phyloP scores from a whole-genome alignment of 345 rosid species.

The Erodium maritimum region DNA sequence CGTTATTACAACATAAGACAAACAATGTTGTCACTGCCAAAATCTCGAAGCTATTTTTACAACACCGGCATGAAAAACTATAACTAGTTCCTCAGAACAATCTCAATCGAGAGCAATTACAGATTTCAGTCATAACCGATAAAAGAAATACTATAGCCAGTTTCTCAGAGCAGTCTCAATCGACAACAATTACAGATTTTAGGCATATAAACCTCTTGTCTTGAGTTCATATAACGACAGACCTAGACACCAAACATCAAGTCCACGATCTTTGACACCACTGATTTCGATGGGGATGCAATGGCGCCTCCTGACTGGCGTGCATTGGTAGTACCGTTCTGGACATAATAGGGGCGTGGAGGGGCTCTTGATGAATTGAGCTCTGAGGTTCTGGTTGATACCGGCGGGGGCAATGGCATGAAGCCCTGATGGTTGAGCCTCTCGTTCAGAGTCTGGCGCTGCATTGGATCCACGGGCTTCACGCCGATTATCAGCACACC shows the following conservation, averaged over 20 bases:
- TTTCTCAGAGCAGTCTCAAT: not conserved
- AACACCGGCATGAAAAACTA: too few species aligned
- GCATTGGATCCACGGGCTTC: constrained; percentile 79
- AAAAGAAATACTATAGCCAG: too few species aligned
- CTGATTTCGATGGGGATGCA: constrained; percentile 77
- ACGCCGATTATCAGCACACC: constrained; percentile 80
- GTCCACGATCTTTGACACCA: constrained; percentile 72
- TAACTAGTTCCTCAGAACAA: not conserved
- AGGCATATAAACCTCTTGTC: not conserved
- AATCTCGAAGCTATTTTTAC: too few species aligned
- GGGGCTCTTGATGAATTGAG: constrained; percentile 25
- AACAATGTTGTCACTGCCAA: too few species aligned
- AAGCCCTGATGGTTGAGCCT: constrained; percentile 70
- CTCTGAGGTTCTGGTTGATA: constrained; percentile 39
- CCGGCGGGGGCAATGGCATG: constrained; percentile 58
- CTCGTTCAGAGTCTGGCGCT: constrained; percentile 58
- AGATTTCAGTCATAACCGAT: not conserved
- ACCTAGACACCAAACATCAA: constrained; percentile 58
- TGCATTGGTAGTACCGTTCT: constrained; percentile 45
- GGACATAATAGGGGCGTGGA: constrained; percentile 45
- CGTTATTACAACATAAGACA: too few species aligned
- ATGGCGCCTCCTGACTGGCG: constrained; percentile 54
- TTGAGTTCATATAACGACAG: not conserved
- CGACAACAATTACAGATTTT: not conserved
- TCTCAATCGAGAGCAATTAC: not conserved